Evolutionary conservation across 2,329 filamentous ascomycete species (phyloP).

Genomic region (Lecanoromycetidae sp.): DNA sequence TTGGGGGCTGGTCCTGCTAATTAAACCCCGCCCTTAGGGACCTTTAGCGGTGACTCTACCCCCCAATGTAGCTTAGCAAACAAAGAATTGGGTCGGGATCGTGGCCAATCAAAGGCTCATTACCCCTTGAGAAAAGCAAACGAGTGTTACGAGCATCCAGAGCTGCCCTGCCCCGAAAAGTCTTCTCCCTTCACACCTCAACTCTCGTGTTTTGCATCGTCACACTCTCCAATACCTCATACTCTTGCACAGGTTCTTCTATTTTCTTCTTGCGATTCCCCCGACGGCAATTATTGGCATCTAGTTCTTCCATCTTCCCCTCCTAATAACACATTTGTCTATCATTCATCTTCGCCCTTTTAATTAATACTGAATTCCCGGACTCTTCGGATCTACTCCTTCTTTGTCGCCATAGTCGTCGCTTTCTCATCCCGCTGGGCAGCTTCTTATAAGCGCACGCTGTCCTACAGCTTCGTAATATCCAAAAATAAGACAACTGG

Average conservation of each 20-base stretch:
- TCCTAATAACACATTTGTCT: slow-evolving; percentile 4
- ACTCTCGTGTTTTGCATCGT: background rate
- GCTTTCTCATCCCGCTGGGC: background rate
- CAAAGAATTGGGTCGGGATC: too few species aligned
- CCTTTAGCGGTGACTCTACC: too few species aligned
- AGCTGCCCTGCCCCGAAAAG: background rate
- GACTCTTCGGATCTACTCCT: background rate
- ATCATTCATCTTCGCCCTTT: slow-evolving; percentile 6
- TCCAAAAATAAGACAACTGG: background rate
- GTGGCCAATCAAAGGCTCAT: too few species aligned
- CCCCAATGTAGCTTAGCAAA: too few species aligned
- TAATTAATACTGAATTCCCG: slow-evolving; percentile 6
- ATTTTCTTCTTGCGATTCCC: slow-evolving; percentile 3
- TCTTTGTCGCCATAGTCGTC: slow-evolving; percentile 5
- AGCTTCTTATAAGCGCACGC: background rate
- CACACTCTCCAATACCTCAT: background rate
- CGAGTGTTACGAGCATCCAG: too few species aligned
- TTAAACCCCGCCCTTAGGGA: too few species aligned
- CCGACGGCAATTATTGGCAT: background rate
- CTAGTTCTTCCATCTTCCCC: slow-evolving; percentile 1
- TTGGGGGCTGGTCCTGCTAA: too few species aligned
- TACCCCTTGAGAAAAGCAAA: too few species aligned
- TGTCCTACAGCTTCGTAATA: slow-evolving; percentile 2
- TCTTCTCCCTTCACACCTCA: background rate
- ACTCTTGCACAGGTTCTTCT: slow-evolving; percentile 7